These are phyloP conservation scores for Stagonosporopsis cucurbitacearum DNA, from an alignment of 2,329 filamentous ascomycete species.

Conservation along the genomic window DNA sequence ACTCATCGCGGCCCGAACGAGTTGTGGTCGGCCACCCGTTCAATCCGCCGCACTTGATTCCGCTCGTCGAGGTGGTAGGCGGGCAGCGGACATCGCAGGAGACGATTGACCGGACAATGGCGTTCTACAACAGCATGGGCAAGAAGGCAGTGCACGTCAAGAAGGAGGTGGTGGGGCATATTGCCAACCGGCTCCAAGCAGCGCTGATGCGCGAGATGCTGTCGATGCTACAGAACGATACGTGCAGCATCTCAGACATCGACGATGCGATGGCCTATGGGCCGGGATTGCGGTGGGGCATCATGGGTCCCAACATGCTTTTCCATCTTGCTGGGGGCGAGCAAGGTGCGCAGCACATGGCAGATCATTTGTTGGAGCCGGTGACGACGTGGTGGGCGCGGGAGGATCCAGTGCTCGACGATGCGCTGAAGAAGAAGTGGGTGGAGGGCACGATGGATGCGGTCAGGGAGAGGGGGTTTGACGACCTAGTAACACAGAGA, in stretches of 20 bases:
- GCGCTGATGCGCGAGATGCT: conserved; percentile 28
- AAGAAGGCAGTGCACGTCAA: conserved; percentile 43
- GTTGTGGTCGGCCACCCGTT: conserved; percentile 54
- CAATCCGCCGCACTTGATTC: conserved; percentile 58
- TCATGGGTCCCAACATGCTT: conserved; percentile 25
- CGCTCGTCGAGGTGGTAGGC: conserved; percentile 55
- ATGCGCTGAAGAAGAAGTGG: conserved; percentile 26
- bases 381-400: conserved; percentile 28
- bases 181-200: conserved; percentile 55
- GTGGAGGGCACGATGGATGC: conserved; percentile 21
- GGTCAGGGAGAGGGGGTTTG: conserved; percentile 16
- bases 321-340: conserved; percentile 26
- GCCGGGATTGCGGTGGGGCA: conserved; percentile 25
- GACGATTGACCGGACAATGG: conserved; percentile 38
- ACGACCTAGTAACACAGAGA: conserved; percentile 20
- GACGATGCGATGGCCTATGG: conserved; percentile 28
- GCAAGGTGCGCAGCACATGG: conserved; percentile 26
- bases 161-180: conserved; percentile 53
- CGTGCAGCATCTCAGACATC: conserved; percentile 23
- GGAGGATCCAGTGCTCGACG: conserved; percentile 21
- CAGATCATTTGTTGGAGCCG: conserved; percentile 22
- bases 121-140: conserved; percentile 51
- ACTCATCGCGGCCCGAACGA: conserved; percentile 37
- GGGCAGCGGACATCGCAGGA: conserved; percentile 24
- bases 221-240: conserved; percentile 21